These are phyloP conservation scores for Phytophthora macrochlamydospora DNA, from an alignment of 352 stramenopile species.

Conservation along the genomic window DNA sequence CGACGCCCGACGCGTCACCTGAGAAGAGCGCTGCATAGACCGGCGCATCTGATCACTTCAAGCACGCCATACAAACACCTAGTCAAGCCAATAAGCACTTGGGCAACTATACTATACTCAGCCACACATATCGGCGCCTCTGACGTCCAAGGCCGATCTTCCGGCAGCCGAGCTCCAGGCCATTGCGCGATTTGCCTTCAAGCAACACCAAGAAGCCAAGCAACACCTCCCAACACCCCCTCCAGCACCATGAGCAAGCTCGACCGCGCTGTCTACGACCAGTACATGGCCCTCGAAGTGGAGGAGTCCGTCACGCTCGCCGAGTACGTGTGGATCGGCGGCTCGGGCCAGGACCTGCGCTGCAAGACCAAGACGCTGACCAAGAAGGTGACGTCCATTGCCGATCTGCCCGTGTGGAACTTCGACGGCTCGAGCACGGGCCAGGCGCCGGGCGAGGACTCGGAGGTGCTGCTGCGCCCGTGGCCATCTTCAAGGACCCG, in stretches of 20 bases:
- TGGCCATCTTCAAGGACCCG: constrained; percentile 96
- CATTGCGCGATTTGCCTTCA: constrained; percentile 84
- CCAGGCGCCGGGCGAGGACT: constrained; percentile 97
- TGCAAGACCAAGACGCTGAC: constrained; percentile 95
- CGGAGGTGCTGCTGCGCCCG: constrained; percentile 94
- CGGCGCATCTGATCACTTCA: not conserved
- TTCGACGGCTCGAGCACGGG: constrained; percentile 97
- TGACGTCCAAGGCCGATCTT: not conserved
- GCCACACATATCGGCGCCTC: not conserved
- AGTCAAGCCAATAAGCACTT: not conserved
- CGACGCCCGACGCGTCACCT: not conserved
- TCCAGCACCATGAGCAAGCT: constrained; percentile 75
- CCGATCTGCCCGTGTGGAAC: constrained; percentile 95
- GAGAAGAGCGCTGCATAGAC: not conserved
- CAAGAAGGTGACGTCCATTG: constrained; percentile 66
- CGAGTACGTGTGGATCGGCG: constrained; percentile 97
- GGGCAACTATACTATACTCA: not conserved
- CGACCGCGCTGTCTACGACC: constrained; percentile 80
- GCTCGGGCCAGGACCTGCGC: constrained; percentile 89
- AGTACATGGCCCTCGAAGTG: constrained; percentile 72
- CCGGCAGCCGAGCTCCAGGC: not conserved
- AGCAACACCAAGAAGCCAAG: constrained; percentile 5
- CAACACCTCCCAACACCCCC: not conserved
- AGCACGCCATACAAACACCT: not conserved
- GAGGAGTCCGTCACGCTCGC: constrained; percentile 64